These are phyloP conservation scores for Colletotrichum sojae DNA, from an alignment of 2,329 filamentous ascomycete species.

Conservation along the genomic window DNA sequence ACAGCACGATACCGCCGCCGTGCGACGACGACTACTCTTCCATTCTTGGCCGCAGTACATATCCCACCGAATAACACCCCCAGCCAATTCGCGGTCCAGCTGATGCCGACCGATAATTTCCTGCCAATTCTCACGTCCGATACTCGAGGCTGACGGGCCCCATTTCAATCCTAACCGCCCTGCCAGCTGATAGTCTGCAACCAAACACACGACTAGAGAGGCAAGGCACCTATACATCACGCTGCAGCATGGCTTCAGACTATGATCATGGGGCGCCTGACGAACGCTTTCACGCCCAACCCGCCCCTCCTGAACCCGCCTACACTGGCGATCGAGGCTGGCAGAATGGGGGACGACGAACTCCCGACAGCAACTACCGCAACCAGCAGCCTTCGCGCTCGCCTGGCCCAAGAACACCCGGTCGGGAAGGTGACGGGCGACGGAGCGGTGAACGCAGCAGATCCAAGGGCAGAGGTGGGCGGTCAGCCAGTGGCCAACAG, in stretches of 20 bases:
- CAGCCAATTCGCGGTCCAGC: slow-evolving; percentile 37
- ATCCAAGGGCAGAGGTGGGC: slow-evolving; percentile 67
- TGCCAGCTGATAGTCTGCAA: slow-evolving; percentile 41
- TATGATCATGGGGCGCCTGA: slow-evolving; percentile 59
- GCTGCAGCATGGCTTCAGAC: slow-evolving; percentile 59
- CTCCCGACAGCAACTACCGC: slow-evolving; percentile 54
- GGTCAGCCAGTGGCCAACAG: slow-evolving; percentile 71
- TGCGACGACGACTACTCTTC: slow-evolving; percentile 36
- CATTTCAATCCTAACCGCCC: slow-evolving; percentile 30
- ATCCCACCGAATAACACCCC: slow-evolving; percentile 27
- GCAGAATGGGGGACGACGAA: slow-evolving; percentile 54
- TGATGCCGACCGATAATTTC: slow-evolving; percentile 42
- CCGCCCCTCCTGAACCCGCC: slow-evolving; percentile 47
- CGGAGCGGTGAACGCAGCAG: slow-evolving; percentile 71
- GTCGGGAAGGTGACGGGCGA: slow-evolving; percentile 59
- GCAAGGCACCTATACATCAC: slow-evolving; percentile 9
- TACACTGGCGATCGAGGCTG: slow-evolving; percentile 52
- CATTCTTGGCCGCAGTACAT: slow-evolving; percentile 36
- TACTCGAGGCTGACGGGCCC: slow-evolving; percentile 41
- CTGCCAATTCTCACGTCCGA: slow-evolving; percentile 38
- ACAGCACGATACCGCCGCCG: slow-evolving; percentile 37
- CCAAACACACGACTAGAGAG: slow-evolving; percentile 27
- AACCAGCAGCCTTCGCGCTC: slow-evolving; percentile 52
- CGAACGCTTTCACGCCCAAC: slow-evolving; percentile 53
- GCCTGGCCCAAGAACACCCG: slow-evolving; percentile 48